phyloP scores from a whole-genome alignment of 2,329 filamentous ascomycete species.

The Stagonosporopsis vannaccii region DNA sequence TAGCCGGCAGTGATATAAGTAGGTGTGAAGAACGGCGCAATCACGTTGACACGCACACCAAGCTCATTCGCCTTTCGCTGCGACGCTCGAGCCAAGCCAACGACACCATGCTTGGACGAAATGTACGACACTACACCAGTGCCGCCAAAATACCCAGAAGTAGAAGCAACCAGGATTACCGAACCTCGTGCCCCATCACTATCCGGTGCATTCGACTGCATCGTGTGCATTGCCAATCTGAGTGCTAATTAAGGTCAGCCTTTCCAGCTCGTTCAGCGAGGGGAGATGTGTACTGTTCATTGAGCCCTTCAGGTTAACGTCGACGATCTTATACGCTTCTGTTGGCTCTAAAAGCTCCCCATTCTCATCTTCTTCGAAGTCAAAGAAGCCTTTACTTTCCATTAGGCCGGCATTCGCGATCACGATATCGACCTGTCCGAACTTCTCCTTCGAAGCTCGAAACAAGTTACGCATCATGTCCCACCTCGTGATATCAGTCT shows the following conservation, averaged over 20 bases:
- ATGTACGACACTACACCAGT: constrained; percentile 54
- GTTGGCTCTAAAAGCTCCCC: constrained; percentile 39
- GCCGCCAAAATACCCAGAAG: constrained; percentile 55
- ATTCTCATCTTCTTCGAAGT: constrained; percentile 42
- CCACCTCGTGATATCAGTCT: constrained; percentile 50
- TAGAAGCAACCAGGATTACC: constrained; percentile 52
- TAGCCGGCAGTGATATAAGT: constrained; percentile 55
- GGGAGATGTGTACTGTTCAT: constrained; percentile 50
- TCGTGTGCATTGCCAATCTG: constrained; percentile 37
- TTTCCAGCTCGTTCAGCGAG: background rate
- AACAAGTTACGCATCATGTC: constrained; percentile 47
- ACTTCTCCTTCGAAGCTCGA: constrained; percentile 38
- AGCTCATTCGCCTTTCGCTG: constrained; percentile 46
- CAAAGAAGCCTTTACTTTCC: constrained; percentile 42
- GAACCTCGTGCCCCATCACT: constrained; percentile 42
- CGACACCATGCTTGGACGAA: constrained; percentile 54
- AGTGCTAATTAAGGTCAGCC: constrained; percentile 27
- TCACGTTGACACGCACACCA: constrained; percentile 53
- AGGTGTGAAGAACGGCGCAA: constrained; percentile 59
- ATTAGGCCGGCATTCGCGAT: constrained; percentile 56
- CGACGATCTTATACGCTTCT: constrained; percentile 38
- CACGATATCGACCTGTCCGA: constrained; percentile 51
- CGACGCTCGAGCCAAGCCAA: constrained; percentile 51
- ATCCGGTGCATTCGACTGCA: constrained; percentile 45
- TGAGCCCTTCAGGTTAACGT: constrained; percentile 56